Evolutionary conservation across 768 basidiomycete genomes (phyloP).

Genomic region (Vararia minispora): DNA sequence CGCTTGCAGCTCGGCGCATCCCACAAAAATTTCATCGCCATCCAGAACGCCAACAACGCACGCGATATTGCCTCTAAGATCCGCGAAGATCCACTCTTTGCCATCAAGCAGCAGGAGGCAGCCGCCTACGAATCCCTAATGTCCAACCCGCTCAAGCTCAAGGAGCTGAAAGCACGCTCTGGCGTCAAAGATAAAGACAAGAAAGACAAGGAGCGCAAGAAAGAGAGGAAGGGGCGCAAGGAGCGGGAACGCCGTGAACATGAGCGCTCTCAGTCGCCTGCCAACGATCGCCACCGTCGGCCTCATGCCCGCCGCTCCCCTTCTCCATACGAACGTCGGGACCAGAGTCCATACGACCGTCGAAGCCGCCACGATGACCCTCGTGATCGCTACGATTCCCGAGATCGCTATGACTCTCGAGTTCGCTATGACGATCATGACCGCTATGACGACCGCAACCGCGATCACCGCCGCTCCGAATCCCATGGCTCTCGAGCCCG

Average conservation of each 20-base stretch:
- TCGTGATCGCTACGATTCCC: constrained; percentile 9
- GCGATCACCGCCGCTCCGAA: constrained; percentile 8
- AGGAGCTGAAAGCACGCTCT: constrained; percentile 69
- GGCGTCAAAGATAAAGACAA: constrained; percentile 77
- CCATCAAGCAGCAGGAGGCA: constrained; percentile 97
- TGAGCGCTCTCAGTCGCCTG: constrained; percentile 19
- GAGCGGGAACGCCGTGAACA: constrained; percentile 14
- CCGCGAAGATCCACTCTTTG: constrained; percentile 92
- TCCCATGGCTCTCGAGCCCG: too few species aligned
- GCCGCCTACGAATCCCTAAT: constrained; percentile 80
- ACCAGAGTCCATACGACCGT: constrained; percentile 38
- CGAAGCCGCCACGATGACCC: constrained; percentile 22
- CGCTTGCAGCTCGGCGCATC: constrained; percentile 59
- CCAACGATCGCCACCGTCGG: constrained; percentile 19
- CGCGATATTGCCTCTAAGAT: constrained; percentile 91
- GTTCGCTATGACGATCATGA: constrained; percentile 11
- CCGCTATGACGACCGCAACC: constrained; percentile 20
- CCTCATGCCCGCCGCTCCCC: constrained; percentile 28
- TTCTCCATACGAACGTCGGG: constrained; percentile 34
- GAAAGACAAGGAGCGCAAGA: constrained; percentile 53
- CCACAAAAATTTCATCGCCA: constrained; percentile 88
- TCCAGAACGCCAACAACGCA: constrained; percentile 85
- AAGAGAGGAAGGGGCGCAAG: constrained; percentile 37
- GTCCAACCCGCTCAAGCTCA: constrained; percentile 76
- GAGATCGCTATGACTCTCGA: too few species aligned